Evolutionary conservation across 169 alveolate genomes (phyloP), one percentile per base, ranked within the genome.

Genomic region (Eimeria praecox): DNA sequence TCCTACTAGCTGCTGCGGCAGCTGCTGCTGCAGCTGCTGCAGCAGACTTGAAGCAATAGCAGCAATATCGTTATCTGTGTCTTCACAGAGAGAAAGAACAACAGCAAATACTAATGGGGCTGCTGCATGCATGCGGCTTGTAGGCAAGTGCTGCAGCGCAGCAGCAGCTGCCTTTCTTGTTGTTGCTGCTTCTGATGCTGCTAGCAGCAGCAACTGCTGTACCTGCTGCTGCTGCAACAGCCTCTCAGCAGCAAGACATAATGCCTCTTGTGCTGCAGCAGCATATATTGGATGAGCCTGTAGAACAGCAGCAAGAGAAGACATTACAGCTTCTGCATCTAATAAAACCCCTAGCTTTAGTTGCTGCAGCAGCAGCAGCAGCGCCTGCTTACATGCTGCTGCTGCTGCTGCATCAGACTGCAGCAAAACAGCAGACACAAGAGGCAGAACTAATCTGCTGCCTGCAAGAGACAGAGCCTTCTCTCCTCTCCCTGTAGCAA

Each of bases 331-430:
- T n/a, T 35, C 87, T 3, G 85, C 73, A 38, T 93, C 91, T 42
- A 93, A 64, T 75, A 44, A 40, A 27, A 92, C 96, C 52, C 78
- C 33, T 46, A 82, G 93, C 86, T 38, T 82, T 71, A 93, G 93
- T 59, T 93, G 96, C 96, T 64, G 96, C 78, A 27, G 86, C 75
- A 92, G 95, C 78, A 92, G 92, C 92, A 54, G 92, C 87, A 82
- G 59, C 6, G 92, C 92, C 56, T 92, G 95, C 87, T 59, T 83
- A 71, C 92, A 80, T 27, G 93, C 95, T 18, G 77, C 24, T 24
- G 69, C 82, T 33, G 86, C 95, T 20, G 95, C 87, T 14, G 83
- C 62, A 69, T 91, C 62, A 42, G 95, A 82, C 54, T 64, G 64
- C 73, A 52, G 42, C 42, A 92, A 88, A 59, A 82, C 77, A 14